Evolutionary conservation across 306 rosid genomes (phyloP), one percentile per base, ranked within the genome.

Genomic region (Cicer bijugum): DNA sequence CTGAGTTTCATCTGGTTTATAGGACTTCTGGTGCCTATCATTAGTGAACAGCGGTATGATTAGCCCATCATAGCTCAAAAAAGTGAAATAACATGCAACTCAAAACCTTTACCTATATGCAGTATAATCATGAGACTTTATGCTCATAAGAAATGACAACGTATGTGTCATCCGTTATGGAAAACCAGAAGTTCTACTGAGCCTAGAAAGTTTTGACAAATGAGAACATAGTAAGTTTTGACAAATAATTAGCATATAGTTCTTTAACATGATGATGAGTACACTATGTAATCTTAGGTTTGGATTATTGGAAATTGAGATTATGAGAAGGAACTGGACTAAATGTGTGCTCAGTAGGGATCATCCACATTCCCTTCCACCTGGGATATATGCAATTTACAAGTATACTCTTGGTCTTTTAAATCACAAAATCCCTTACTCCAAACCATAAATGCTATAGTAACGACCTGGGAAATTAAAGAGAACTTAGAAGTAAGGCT

Each of bases 161-260:
- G 8, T 20, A 67, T 47, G 69, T 71, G 69, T 53, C 81, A 71
- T 28, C 75, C 40, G 39, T 67, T 38, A 80, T 11, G 66, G 38
- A 64, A 67, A 73, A 39, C 76, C 70, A 65, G 46, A 57, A 42
- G 20, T 66, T 67, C 51, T 44, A 10, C 28, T n/a, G 79, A 50
- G 45, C 70, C 72, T 47, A 72, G 62, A 72, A 33, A 66, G 16
- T n/a, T n/a, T n/a, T n/a, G n/a, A n/a, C n/a, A n/a, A n/a, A 28
- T 58, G 42, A 58, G 50, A 17, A 52, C 47, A 45, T 39, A 38
- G 46, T n/a, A 74, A 67, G 44, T 38, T 23, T 50, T 16, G 28
- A 56, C 50, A 55, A 5, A 28, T 12, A 58, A 20, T 9, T 50
- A 71, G 28, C 48, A 35, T 46, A 15, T 50, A 16, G 43, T 46